Evolutionary conservation across 176 grass and related monocot genomes (phyloP).

Genomic region (Tillandsia leiboldiana): DNA sequence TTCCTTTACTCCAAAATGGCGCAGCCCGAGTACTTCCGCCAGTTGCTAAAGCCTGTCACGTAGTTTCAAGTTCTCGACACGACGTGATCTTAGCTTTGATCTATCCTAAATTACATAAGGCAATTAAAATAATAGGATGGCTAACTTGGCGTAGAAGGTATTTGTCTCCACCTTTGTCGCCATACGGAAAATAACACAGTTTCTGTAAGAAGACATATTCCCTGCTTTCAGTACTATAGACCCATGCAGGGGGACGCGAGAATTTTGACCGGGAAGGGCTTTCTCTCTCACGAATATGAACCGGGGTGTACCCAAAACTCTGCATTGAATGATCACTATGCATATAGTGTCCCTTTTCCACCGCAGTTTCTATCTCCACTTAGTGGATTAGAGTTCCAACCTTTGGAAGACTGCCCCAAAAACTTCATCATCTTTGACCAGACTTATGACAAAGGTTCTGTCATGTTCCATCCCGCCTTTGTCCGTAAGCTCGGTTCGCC

Average conservation of each 20-base stretch:
- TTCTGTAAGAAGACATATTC: slow-evolving; percentile 1
- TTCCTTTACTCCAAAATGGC: slow-evolving; percentile 19
- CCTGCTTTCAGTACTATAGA: background rate
- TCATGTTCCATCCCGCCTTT: slow-evolving; percentile 61
- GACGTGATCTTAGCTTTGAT: slow-evolving; percentile 5
- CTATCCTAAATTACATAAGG: background rate
- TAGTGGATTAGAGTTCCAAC: slow-evolving; percentile 37
- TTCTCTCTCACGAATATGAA: slow-evolving; percentile 28
- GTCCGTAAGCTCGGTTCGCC: slow-evolving; percentile 30
- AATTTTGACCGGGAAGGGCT: slow-evolving; percentile 30
- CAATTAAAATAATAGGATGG: slow-evolving; percentile 26
- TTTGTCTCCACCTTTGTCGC: slow-evolving; percentile 22
- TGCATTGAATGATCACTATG: slow-evolving; percentile 18
- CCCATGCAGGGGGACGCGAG: slow-evolving; percentile 61
- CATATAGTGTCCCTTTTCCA: slow-evolving; percentile 21
- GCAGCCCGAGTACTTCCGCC: slow-evolving; percentile 91
- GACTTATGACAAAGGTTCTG: slow-evolving; percentile 26
- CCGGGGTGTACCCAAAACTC: slow-evolving; percentile 19
- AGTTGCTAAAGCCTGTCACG: slow-evolving; percentile 90
- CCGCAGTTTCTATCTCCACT: slow-evolving; percentile 23
- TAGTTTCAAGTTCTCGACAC: slow-evolving; percentile 31
- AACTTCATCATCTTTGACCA: slow-evolving; percentile 70
- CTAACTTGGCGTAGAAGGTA: slow-evolving; percentile 31
- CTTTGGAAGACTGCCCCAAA: slow-evolving; percentile 53
- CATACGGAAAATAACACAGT: background rate